Evolutionary conservation across 2,329 filamentous ascomycete species (phyloP).

Genomic region (Samsoniella hepiali): DNA sequence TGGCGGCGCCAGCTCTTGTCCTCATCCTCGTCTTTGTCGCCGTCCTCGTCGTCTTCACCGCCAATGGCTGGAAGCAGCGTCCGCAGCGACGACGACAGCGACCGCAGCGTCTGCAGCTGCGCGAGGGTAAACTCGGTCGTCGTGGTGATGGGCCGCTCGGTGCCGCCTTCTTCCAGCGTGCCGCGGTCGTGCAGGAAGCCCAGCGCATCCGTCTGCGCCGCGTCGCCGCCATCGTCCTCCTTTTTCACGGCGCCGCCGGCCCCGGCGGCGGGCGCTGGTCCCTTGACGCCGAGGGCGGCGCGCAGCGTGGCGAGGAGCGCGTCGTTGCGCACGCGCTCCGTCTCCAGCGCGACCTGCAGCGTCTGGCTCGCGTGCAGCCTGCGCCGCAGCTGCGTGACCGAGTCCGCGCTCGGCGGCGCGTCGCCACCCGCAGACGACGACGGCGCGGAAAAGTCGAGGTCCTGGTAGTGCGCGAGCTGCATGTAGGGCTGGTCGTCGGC

Average conservation of each 20-base stretch:
- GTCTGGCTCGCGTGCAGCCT: slow-evolving; percentile 76
- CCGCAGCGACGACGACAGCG: slow-evolving; percentile 58
- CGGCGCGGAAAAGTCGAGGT: slow-evolving; percentile 43
- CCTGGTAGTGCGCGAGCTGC: slow-evolving; percentile 80
- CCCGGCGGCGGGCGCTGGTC: slow-evolving; percentile 20
- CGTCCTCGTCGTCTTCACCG: slow-evolving; percentile 21
- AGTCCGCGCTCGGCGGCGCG: slow-evolving; percentile 57
- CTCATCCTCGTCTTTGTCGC: slow-evolving; percentile 31
- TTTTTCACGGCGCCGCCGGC: slow-evolving; percentile 20
- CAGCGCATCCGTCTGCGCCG: slow-evolving; percentile 34
- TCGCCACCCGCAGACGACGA: slow-evolving; percentile 21
- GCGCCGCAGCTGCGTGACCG: slow-evolving; percentile 67
- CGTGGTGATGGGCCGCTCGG: slow-evolving; percentile 59
- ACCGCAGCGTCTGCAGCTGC: slow-evolving; percentile 75
- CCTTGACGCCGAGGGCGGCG: slow-evolving; percentile 35
- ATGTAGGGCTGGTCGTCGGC: slow-evolving; percentile 75
- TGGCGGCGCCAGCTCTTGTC: slow-evolving; percentile 62
- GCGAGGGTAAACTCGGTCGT: slow-evolving; percentile 76
- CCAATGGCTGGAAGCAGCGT: slow-evolving; percentile 63
- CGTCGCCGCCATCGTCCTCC: slow-evolving; percentile 9
- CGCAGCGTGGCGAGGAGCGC: slow-evolving; percentile 64
- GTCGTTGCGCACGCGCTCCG: slow-evolving; percentile 70
- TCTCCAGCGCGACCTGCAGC: slow-evolving; percentile 65
- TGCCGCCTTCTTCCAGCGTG: slow-evolving; percentile 48
- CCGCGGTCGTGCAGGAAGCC: slow-evolving; percentile 57